Evolutionary conservation across 2,329 filamentous ascomycete species (phyloP).

Genomic region (Beauveria varroae): DNA sequence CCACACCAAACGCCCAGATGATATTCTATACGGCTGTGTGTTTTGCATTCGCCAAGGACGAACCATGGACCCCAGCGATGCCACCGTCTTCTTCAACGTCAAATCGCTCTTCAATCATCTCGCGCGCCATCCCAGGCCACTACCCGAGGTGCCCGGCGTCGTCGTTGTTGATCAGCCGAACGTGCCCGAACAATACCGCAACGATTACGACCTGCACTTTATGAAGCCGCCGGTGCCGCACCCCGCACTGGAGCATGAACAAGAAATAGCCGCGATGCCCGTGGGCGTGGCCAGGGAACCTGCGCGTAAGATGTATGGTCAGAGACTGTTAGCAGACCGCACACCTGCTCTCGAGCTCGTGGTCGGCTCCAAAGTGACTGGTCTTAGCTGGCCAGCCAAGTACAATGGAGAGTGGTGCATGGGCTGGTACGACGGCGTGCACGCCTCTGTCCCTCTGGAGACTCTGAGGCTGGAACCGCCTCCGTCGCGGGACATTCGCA

Average conservation of each 20-base stretch:
- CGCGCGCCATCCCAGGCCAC: conserved; percentile 44
- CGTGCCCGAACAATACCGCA: conserved; percentile 31
- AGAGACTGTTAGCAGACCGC: conserved; percentile 37
- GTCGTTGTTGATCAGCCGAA: conserved; percentile 38
- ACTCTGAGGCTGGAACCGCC: conserved; percentile 41
- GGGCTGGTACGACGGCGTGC: conserved; percentile 47
- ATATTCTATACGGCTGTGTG: conserved; percentile 46
- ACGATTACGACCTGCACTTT: conserved; percentile 49
- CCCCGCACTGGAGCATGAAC: conserved; percentile 32
- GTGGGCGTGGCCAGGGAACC: conserved; percentile 39
- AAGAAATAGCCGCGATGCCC: conserved; percentile 34
- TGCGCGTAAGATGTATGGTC: conserved; percentile 39
- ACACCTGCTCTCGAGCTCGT: conserved; percentile 39
- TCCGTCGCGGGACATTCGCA: conserved; percentile 36
- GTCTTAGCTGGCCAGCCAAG: conserved; percentile 42
- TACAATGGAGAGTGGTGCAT: conserved; percentile 51
- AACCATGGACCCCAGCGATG: conserved; percentile 46
- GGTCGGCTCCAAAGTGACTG: conserved; percentile 41
- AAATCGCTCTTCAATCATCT: conserved; percentile 46
- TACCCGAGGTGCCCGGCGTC: conserved; percentile 41
- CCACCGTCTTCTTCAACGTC: conserved; percentile 49
- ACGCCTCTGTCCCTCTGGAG: conserved; percentile 43
- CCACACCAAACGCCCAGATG: conserved; percentile 40
- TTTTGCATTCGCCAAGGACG: conserved; percentile 44
- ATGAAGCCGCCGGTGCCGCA: conserved; percentile 31